These are phyloP conservation scores for Amaranthus palmeri DNA, from an alignment of 148 eudicot species.

Conservation along the genomic window DNA sequence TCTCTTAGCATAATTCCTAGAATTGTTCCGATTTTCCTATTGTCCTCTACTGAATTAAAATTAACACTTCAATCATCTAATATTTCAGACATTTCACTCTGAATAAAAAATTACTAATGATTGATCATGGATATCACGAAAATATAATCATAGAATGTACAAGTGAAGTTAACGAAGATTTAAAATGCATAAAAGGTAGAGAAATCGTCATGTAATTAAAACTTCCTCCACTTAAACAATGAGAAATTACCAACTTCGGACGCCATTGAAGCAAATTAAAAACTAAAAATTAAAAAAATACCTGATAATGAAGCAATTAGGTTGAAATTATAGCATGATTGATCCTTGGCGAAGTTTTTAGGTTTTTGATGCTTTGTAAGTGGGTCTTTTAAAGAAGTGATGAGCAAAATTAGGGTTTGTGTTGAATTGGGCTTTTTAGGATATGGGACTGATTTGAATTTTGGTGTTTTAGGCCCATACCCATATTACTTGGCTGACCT, in stretches of 20 bases:
- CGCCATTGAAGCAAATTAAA: neutral
- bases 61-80: neutral
- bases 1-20: constrained; percentile 4
- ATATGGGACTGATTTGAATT: too few species aligned
- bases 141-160: neutral
- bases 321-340: neutral
- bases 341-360: too few species aligned
- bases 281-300: too few species aligned
- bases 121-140: neutral
- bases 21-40: constrained; percentile 3
- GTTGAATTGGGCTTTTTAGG: too few species aligned
- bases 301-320: neutral
- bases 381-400: too few species aligned
- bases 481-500: too few species aligned
- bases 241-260: neutral
- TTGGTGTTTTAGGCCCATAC: too few species aligned
- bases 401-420: too few species aligned
- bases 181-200: too few species aligned
- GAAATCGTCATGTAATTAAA: neutral
- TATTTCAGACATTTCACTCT: neutral
- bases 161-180: neutral
- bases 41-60: neutral
- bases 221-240: constrained; percentile 7
- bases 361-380: too few species aligned
- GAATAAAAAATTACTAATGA: neutral